Evolutionary conservation across 2,329 filamentous ascomycete species (phyloP), one percentile per base, ranked within the genome.

Genomic region (Ophiognomonia clavigignenti-juglandacearum): DNA sequence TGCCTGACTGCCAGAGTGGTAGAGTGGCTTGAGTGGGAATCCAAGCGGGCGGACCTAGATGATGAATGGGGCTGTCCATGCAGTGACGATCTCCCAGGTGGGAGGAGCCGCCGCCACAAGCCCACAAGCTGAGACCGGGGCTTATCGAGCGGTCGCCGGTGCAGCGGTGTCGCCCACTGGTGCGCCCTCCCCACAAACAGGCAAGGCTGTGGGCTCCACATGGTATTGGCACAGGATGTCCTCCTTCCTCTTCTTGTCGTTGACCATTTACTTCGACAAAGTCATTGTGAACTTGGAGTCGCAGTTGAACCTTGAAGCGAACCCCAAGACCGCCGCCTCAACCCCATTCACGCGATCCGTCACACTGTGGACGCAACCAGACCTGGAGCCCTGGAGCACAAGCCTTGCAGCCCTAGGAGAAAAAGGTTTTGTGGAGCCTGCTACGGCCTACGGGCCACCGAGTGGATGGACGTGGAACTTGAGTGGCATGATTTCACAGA

Each of bases 281-380:
- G n/a, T n/a, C n/a, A n/a, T n/a, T n/a, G n/a, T n/a, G n/a, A n/a
- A n/a, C n/a, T n/a, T n/a, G n/a, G n/a, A n/a, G n/a, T n/a, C n/a
- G n/a, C n/a, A n/a, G n/a, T n/a, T n/a, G n/a, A n/a, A n/a, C n/a
- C n/a, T n/a, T n/a, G 31, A 19, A 43, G 40, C 24, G 22, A 36
- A n/a, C n/a, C n/a, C 20, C 16, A 36, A 11, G 18, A 36, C 34
- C 11, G 37, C 37, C 42, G 34, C 29, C 24, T 31, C 24, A 11
- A 45, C 32, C 20, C 32, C 16, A 37, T 27, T 16, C 34, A 44
- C 48, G 37, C 43, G 41, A 20, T 41, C 35, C 37, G 45, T 48
- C 48, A 41, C 39, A 44, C 48, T 36, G 16, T 22, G 31, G 31
- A 26, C 31, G n/a, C n/a, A n/a, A n/a, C n/a, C n/a, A n/a, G n/a